Percentiles rank a stretch among this genome's conserved stretches.
Evolutionary conservation across 1,284 basidiomycete species (phyloP).

Genomic region (Papiliotrema fonsecae): DNA sequence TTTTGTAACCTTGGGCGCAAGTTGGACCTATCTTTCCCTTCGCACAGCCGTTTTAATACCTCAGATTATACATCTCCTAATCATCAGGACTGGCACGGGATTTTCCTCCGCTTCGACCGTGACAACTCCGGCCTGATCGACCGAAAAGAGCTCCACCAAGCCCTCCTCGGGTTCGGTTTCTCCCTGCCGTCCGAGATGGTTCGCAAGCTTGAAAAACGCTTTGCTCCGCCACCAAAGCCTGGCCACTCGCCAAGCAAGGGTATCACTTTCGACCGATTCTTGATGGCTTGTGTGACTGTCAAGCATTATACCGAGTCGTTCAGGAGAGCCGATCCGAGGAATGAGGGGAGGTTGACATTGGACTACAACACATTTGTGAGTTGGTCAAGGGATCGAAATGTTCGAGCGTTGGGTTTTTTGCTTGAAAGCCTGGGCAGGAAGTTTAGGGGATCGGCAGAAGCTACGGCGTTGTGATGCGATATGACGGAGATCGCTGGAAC

Average conservation of each 20-base stretch:
- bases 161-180: slow-evolving; percentile 47
- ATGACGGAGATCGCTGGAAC: too few relatives aligned
- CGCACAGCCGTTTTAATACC: too few relatives aligned
- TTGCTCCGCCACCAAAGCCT: slow-evolving; percentile 40
- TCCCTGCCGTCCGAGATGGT: slow-evolving; percentile 46
- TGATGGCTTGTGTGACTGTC: slow-evolving; percentile 50
- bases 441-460: background rate
- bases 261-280: slow-evolving; percentile 48
- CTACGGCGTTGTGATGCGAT: too few relatives aligned
- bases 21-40: too few relatives aligned
- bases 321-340: slow-evolving; percentile 37
- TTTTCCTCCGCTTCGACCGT: slow-evolving; percentile 47
- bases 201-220: slow-evolving; percentile 43
- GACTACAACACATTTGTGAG: slow-evolving; percentile 47
- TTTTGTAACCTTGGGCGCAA: too few relatives aligned
- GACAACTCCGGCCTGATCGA: slow-evolving; percentile 47
- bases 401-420: background rate
- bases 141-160: slow-evolving; percentile 46
- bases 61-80: too few relatives aligned
- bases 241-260: slow-evolving; percentile 24
- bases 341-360: slow-evolving; percentile 36
- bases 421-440: background rate
- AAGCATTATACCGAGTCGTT: slow-evolving; percentile 49
- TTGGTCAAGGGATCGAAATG: background rate
- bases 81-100: slow-evolving; percentile 49